Percentiles rank a stretch among this genome's conserved stretches.
Evolutionary conservation across 805 yeast species (phyloP).

Genomic region (Isabelozyma rhagii): DNA sequence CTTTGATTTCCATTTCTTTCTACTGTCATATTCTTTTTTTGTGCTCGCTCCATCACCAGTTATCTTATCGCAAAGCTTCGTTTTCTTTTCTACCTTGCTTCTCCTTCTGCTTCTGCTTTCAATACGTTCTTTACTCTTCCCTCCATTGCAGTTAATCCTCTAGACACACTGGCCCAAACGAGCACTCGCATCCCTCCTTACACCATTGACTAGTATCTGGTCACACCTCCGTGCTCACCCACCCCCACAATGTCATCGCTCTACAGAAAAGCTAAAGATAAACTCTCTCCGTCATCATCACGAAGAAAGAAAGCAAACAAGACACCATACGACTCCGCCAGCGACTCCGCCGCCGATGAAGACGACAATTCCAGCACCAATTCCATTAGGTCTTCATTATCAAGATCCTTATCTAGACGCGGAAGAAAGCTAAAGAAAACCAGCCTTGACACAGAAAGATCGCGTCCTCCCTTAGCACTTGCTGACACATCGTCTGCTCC

Average conservation of each 20-base stretch:
- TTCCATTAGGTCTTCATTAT: background rate
- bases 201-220: background rate
- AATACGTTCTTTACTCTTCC: too few relatives aligned
- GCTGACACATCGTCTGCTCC: background rate
- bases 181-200: too few relatives aligned
- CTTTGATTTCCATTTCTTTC: too few relatives aligned
- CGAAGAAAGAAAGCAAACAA: background rate
- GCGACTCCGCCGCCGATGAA: background rate
- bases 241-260: slow-evolving; percentile 1
- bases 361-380: background rate
- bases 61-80: too few relatives aligned
- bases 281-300: background rate
- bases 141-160: too few relatives aligned
- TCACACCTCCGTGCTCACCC: background rate
- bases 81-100: too few relatives aligned
- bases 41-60: too few relatives aligned
- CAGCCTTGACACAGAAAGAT: background rate
- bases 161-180: too few relatives aligned
- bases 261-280: background rate
- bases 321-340: background rate
- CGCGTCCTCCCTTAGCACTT: background rate
- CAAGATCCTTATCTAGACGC: background rate
- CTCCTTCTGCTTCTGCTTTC: too few relatives aligned
- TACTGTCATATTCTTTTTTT: too few relatives aligned
- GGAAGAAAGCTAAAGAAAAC: background rate